These are phyloP conservation scores for Pyrenochaeta sp. DNA, from an alignment of 2,329 filamentous ascomycete genomes.

Conservation along the genomic window DNA sequence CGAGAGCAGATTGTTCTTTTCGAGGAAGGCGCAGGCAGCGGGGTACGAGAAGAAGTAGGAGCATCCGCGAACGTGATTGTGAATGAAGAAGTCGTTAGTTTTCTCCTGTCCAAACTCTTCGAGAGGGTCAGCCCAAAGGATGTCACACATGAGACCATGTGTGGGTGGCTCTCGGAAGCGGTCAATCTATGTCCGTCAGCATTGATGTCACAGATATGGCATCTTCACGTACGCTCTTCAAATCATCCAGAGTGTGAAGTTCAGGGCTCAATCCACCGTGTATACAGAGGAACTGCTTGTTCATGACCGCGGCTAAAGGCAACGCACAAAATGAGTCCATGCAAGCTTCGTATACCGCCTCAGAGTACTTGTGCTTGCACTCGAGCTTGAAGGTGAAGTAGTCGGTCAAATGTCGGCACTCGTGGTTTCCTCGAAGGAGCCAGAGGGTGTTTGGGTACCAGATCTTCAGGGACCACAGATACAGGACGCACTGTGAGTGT, in stretches of 20 bases:
- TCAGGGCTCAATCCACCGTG: slow-evolving; percentile 96
- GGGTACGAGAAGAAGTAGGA: slow-evolving; percentile 99
- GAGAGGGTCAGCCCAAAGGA: slow-evolving; percentile 96
- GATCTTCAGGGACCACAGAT: slow-evolving; percentile 98
- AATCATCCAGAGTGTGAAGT: slow-evolving; percentile 91
- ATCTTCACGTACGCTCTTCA: slow-evolving; percentile 75
- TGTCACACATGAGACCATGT: slow-evolving; percentile 98
- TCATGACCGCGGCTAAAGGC: slow-evolving; percentile 96
- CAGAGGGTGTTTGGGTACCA: slow-evolving; percentile 98
- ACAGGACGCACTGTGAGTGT: slow-evolving; percentile 79
- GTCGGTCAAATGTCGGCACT: slow-evolving; percentile 97
- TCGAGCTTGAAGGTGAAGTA: slow-evolving; percentile 99
- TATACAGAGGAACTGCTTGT: slow-evolving; percentile 99
- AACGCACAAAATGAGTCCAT: slow-evolving; percentile 98
- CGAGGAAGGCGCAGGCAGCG: slow-evolving; percentile 93
- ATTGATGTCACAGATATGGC: neutral
- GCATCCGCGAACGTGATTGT: slow-evolving; percentile 98
- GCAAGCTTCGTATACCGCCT: slow-evolving; percentile 94
- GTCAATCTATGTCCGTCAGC: slow-evolving; percentile 73
- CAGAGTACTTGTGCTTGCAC: slow-evolving; percentile 99
- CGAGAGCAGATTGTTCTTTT: slow-evolving; percentile 98
- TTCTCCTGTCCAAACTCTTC: slow-evolving; percentile 99
- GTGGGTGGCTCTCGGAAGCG: slow-evolving; percentile 97
- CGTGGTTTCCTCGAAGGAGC: slow-evolving; percentile 97
- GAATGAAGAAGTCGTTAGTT: slow-evolving; percentile 94